Conservation (phyloP, 768 basidiomycete genomes). For the Macrolepiota dolichaula region DNA sequence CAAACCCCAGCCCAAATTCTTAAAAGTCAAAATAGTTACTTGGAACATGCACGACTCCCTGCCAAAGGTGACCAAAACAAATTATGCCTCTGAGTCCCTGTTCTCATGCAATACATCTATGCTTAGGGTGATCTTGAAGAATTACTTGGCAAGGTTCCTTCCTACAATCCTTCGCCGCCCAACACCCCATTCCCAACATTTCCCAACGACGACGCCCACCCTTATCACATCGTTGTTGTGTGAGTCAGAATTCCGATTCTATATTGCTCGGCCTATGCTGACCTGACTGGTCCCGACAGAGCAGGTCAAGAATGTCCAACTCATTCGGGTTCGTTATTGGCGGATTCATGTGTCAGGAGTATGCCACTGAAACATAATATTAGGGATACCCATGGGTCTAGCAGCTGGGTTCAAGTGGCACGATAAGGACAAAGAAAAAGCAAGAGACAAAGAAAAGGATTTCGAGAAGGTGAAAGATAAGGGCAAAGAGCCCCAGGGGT, state of each 20-base stretch:
- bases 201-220: constrained; percentile 50
- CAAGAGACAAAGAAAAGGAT: constrained; percentile 17
- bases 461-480: constrained; percentile 23
- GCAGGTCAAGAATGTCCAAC: constrained; percentile 81
- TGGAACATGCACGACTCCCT: constrained; percentile 89
- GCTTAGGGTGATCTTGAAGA: constrained; percentile 72
- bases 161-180: constrained; percentile 30
- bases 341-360: neutral
- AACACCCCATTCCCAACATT: constrained; percentile 41
- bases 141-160: constrained; percentile 59
- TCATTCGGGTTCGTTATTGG: constrained; percentile 48
- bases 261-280: constrained; percentile 6
- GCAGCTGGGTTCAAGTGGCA: constrained; percentile 66
- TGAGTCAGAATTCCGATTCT: constrained; percentile 30
- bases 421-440: constrained; percentile 26
- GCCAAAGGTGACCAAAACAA: constrained; percentile 51
- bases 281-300: constrained; percentile 23
- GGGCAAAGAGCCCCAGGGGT: neutral
- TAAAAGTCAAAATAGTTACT: constrained; percentile 69
- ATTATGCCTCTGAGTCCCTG: neutral
- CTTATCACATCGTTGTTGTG: constrained; percentile 80
- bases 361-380: neutral
- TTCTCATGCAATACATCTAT: neutral
- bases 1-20: constrained; percentile 10
- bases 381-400: constrained; percentile 76